Conservation (phyloP, 805 yeast genomes). For the Metschnikowia koreensis region DNA sequence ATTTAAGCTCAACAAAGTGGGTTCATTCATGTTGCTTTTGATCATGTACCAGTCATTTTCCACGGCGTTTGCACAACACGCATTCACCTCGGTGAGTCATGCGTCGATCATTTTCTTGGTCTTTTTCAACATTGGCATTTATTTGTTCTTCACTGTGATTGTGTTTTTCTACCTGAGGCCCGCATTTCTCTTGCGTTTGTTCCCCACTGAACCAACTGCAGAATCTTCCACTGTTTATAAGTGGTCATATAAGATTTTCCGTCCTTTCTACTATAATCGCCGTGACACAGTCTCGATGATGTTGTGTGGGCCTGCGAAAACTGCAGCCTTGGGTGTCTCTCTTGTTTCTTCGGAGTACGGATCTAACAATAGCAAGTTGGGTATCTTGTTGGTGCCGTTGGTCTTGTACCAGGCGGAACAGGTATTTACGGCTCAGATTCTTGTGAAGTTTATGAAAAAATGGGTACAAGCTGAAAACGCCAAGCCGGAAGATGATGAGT, state of each 20-base stretch:
- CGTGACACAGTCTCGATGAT: constrained; percentile 74
- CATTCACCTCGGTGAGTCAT: constrained; percentile 69
- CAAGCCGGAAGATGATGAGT: constrained; percentile 16
- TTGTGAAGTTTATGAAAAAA: constrained; percentile 61
- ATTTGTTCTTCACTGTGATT: constrained; percentile 68
- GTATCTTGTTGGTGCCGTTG: constrained; percentile 73
- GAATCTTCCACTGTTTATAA: constrained; percentile 45
- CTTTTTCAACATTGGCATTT: constrained; percentile 79
- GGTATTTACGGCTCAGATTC: constrained; percentile 74
- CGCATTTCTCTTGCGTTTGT: constrained; percentile 42
- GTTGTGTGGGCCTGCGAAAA: constrained; percentile 91
- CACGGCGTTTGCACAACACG: constrained; percentile 80
- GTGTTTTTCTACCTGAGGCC: constrained; percentile 65
- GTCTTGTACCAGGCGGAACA: constrained; percentile 88
- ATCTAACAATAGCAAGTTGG: constrained; percentile 54
- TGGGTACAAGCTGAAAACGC: constrained; percentile 56
- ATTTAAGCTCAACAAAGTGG: constrained; percentile 66
- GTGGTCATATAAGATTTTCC: constrained; percentile 41
- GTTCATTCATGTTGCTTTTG: constrained; percentile 73
- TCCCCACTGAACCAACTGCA: constrained; percentile 48
- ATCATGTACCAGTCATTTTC: constrained; percentile 80
- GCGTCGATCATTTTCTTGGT: constrained; percentile 72
- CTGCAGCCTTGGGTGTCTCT: constrained; percentile 90
- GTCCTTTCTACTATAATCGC: constrained; percentile 70
- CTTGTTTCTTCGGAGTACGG: constrained; percentile 81